Conservation (phyloP, 108 stramenopile species). For the Schizochytrium sp. region DNA sequence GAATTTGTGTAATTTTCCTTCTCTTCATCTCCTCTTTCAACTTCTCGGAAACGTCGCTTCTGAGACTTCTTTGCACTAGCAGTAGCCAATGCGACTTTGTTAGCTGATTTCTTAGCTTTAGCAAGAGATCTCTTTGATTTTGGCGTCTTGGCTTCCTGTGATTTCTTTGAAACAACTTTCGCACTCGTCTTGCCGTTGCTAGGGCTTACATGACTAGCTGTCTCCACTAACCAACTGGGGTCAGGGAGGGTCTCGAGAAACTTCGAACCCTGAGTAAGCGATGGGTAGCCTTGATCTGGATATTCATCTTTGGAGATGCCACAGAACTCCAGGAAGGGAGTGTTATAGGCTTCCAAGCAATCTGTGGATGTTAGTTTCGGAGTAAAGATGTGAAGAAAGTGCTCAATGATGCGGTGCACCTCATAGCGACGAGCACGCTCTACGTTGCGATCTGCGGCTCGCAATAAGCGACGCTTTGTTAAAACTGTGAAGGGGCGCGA, state of each 20-base stretch:
- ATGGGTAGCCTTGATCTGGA: background rate
- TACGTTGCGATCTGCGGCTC: background rate
- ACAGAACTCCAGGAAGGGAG: background rate
- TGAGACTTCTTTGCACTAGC: no score
- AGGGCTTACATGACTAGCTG: background rate
- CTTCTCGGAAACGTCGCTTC: no score
- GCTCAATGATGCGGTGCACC: background rate
- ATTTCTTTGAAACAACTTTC: no score
- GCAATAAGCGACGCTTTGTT: background rate
- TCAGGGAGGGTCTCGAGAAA: background rate
- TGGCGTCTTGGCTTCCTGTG: no score
- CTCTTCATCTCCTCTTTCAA: no score
- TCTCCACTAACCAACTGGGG: background rate
- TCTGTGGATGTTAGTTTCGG: background rate
- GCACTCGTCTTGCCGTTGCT: background rate
- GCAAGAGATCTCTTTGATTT: no score
- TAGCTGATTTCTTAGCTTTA: no score
- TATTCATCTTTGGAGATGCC: background rate
- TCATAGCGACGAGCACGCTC: background rate
- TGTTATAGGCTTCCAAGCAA: background rate
- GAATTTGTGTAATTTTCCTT: no score
- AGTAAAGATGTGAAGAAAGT: background rate
- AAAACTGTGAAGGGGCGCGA: background rate
- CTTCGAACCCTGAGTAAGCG: background rate
- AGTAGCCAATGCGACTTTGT: no score